phyloP scores from a whole-genome alignment of 2,329 filamentous ascomycete species.

The Cercospora sp. region DNA sequence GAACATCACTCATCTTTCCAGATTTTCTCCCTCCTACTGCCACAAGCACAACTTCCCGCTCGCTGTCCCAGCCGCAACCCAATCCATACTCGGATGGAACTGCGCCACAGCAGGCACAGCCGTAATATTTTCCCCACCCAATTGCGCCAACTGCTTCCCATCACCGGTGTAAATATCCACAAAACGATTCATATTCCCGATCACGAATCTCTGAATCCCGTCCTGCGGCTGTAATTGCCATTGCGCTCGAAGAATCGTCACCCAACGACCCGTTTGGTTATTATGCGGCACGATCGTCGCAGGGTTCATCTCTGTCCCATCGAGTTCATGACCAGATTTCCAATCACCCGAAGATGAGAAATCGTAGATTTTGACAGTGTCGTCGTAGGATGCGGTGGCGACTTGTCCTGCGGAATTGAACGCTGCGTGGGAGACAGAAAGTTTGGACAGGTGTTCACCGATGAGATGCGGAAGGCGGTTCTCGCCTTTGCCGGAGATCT shows the following conservation, averaged over 20 bases:
- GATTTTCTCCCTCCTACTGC: constrained; percentile 38
- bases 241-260: constrained; percentile 81
- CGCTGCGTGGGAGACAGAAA: constrained; percentile 89
- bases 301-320: constrained; percentile 66
- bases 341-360: constrained; percentile 53
- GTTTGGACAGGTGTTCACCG: constrained; percentile 75
- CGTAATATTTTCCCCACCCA: constrained; percentile 86
- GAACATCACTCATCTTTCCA: too few species aligned
- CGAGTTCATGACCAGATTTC: constrained; percentile 53
- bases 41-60: constrained; percentile 92
- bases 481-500: constrained; percentile 64
- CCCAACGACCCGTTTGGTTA: constrained; percentile 93
- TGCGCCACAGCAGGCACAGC: constrained; percentile 91
- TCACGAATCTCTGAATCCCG: constrained; percentile 80
- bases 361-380: constrained; percentile 90
- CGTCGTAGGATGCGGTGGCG: constrained; percentile 91
- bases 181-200: constrained; percentile 89
- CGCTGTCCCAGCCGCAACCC: constrained; percentile 88
- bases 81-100: constrained; percentile 83
- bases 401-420: constrained; percentile 84
- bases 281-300: constrained; percentile 74
- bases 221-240: constrained; percentile 83
- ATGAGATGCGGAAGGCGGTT: constrained; percentile 65
- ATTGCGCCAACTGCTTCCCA: constrained; percentile 83
- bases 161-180: constrained; percentile 83